Evolutionary conservation across 1,139 yeast genomes (phyloP), one percentile per base, ranked within the genome.

Genomic region (Blastobotrys elegans): DNA sequence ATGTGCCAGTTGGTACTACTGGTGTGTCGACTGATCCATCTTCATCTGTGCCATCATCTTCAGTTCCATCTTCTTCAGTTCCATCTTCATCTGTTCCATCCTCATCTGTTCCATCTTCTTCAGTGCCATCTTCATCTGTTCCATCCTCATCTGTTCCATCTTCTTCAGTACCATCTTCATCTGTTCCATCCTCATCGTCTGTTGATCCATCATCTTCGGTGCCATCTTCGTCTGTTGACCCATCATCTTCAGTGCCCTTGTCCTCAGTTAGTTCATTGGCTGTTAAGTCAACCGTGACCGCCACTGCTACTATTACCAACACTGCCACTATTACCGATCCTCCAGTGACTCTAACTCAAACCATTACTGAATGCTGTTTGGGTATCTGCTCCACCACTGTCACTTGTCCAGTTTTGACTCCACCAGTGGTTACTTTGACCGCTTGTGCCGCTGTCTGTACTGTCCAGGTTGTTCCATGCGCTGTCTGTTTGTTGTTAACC

Each of bases 311-410:
- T 8, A 24, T 20, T 8, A 14, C 8, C 24, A 20, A 29, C 2
- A 37, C 40, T 7, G 40, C 24, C 24, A 37, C 40, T 22, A 26
- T 24, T n/a, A 24, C 31, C 10, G 17, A 37, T 14, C 20, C 17
- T 6, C 31, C 31, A 26, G 31, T 24, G n/a, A 37, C 40, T 22
- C 53, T 56, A 20, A 56, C 59, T 26, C 59, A 56, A 50, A 56
- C 58, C 21, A 53, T 58, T 40, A 56, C 61, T 20, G 55, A 50
- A 36, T 64, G 65, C 52, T 54, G 59, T 43, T 44, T 53, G 22
- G 55, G 58, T 30, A 54, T 52, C 33, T 61, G 64, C 50, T 46
- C 53, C 21, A 49, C 60, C 7, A 40, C 45, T 11, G 56, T 59
- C 16, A 47, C 48, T n/a, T 49, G 58, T 20, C 52, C 59, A 11